Evolutionary conservation across 768 basidiomycete species (phyloP), one percentile per base, ranked within the genome.

Genomic region (Exsudoporus frostii): DNA sequence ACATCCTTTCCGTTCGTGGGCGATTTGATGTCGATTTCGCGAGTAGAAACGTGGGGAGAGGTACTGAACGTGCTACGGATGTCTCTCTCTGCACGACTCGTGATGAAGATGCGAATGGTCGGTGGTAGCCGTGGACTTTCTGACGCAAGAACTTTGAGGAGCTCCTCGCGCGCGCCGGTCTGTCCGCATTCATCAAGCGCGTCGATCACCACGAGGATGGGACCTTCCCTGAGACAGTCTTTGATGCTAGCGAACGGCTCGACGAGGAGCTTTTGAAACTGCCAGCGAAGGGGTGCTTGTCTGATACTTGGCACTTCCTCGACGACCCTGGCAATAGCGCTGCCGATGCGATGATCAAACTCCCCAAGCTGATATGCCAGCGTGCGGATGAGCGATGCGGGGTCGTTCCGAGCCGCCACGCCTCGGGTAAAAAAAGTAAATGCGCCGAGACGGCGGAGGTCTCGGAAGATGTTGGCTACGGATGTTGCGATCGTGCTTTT

Each of bases 401-500:
- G 64, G 22, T 74, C 65, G 7, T 61, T 69, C 9, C 69, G 59
- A 44, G 63, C 55, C 4, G 59, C 61, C 5, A 72, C 44, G 13
- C 66, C 62, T 9, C 73, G 66, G 17, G 67, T 61, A 58, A 74
- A 73, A 37, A 74, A 71, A 4, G 58, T 30, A 45, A 71, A 74
- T 2, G 73, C 69, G 8, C 73, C 72, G 6, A 73, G 73, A 30
- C 66, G 68, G 13, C 65, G 65, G 6, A 66, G 52, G 1, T 70
- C 59, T n/a, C 65, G 58, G 25, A 68, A 69, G 25, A 71, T 42
- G 47, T 69, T 65, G 33, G 72, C 72, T 13, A 73, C 50, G 0
- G 73, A 74, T 0, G 67, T 74, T 5, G 72, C 49, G 20, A 73
- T 57, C 2, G 72, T 65, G 34, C 72, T 74, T 60, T 73, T 73